phyloP scores from a whole-genome alignment of 2,329 filamentous ascomycete species.

The Leptographium radiaticola region DNA sequence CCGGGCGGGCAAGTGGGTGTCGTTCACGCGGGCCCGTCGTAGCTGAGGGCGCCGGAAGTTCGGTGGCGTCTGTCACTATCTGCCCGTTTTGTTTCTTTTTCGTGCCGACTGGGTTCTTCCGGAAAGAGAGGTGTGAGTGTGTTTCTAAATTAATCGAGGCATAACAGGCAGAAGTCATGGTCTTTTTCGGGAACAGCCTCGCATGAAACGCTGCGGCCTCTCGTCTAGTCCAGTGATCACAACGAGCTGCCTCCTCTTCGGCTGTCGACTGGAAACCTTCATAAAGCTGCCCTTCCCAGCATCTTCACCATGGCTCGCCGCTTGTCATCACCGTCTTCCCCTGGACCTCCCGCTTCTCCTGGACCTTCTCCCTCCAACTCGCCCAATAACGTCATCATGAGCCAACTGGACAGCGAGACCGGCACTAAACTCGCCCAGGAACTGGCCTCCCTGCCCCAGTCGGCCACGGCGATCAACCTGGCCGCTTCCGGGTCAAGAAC shows the following conservation, averaged over 20 bases:
- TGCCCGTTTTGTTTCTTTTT: background rate
- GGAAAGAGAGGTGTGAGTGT: background rate
- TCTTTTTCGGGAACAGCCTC: background rate
- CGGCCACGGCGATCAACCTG: background rate
- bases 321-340: background rate
- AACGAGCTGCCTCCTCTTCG: too few relatives aligned
- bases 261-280: background rate
- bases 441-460: conserved; percentile 8
- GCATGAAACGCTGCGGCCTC: background rate
- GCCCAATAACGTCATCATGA: conserved; percentile 4
- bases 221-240: background rate
- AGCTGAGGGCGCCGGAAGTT: too few relatives aligned
- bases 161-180: background rate
- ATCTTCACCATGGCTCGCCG: background rate
- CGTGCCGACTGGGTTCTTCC: background rate
- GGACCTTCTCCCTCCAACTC: background rate
- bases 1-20: background rate
- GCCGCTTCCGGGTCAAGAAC: background rate
- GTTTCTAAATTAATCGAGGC: background rate
- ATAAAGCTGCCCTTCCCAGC: background rate
- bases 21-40: background rate
- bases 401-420: conserved; percentile 7
- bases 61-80: too few relatives aligned
- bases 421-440: conserved; percentile 6
- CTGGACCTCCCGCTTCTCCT: background rate